A percentile compares a stretch with the other conserved stretches of the same genome.
These are phyloP conservation scores for Tetrahymena malaccensis DNA, from an alignment of 73 alveolate genomes.

Conservation along the genomic window DNA sequence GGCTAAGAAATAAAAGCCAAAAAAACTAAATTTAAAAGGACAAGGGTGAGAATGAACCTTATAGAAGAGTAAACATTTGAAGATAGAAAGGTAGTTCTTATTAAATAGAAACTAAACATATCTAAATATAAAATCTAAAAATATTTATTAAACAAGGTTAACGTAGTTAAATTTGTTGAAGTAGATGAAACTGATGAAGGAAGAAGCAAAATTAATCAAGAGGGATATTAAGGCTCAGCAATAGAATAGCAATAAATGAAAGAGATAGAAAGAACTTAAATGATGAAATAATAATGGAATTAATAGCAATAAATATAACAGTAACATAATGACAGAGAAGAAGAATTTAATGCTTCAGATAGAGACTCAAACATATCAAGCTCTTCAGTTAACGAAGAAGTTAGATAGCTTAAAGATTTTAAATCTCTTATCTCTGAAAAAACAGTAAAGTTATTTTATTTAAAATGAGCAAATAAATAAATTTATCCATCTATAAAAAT, in stretches of 20 bases:
- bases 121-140: neutral
- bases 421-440: constrained; percentile 28
- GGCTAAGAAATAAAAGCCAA: neutral
- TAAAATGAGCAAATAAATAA: neutral
- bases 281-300: neutral
- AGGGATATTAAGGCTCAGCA: neutral
- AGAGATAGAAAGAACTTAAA: neutral
- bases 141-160: neutral
- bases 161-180: neutral
- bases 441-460: neutral
- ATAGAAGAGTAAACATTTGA: neutral
- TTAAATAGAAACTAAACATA: neutral
- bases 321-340: neutral
- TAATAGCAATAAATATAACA: neutral
- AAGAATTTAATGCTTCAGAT: constrained; percentile 11
- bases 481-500: neutral
- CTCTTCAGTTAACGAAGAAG: constrained; percentile 26
- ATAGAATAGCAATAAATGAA: neutral
- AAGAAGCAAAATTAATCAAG: neutral
- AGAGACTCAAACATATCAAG: constrained; percentile 16
- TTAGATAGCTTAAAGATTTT: constrained; percentile 17
- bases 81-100: neutral
- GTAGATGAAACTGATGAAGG: neutral
- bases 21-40: neutral
- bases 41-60: neutral